Evolutionary conservation across 2,329 filamentous ascomycete genomes (phyloP).

Genomic region (Diplocarpon rosae): DNA sequence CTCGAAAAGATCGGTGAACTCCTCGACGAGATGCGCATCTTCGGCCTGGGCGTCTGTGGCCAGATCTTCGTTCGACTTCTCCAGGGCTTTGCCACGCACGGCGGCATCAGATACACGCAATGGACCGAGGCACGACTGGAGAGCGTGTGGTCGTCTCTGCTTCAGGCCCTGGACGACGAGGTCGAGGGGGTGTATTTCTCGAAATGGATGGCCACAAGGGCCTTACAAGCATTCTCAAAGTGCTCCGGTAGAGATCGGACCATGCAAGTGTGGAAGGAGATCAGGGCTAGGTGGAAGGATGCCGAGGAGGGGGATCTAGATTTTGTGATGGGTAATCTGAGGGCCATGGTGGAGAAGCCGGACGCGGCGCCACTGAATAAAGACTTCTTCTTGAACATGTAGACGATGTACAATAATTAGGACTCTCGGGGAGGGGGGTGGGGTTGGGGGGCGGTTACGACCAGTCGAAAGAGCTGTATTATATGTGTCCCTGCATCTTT

Average conservation of each 20-base stretch:
- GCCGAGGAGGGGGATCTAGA: conserved; percentile 23
- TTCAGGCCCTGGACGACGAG: conserved; percentile 39
- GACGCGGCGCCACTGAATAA: conserved; percentile 11
- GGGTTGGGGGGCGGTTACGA: no score
- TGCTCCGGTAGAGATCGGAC: conserved; percentile 24
- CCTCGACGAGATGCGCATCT: conserved; percentile 69
- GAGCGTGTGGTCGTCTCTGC: conserved; percentile 54
- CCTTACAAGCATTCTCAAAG: conserved; percentile 51
- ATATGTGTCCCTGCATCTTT: no score
- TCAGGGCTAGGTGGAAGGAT: conserved; percentile 23
- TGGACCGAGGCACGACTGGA: conserved; percentile 67
- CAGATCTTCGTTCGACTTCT: conserved; percentile 73
- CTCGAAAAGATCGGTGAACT: conserved; percentile 59
- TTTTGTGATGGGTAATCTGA: conserved; percentile 20
- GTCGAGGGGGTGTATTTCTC: conserved; percentile 39
- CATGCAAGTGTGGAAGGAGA: conserved; percentile 24
- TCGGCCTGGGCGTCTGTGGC: conserved; percentile 58
- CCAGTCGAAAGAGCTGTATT: no score
- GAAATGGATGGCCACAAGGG: conserved; percentile 50
- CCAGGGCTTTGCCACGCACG: conserved; percentile 69
- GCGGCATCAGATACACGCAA: conserved; percentile 49
- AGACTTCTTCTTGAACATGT: conserved; percentile 14
- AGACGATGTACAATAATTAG: not conserved
- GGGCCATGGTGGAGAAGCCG: conserved; percentile 11
- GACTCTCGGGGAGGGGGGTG: no score